Base-by-base conservation (phyloP, 257 asterid genomes). In the Solanum commersonii region DNA sequence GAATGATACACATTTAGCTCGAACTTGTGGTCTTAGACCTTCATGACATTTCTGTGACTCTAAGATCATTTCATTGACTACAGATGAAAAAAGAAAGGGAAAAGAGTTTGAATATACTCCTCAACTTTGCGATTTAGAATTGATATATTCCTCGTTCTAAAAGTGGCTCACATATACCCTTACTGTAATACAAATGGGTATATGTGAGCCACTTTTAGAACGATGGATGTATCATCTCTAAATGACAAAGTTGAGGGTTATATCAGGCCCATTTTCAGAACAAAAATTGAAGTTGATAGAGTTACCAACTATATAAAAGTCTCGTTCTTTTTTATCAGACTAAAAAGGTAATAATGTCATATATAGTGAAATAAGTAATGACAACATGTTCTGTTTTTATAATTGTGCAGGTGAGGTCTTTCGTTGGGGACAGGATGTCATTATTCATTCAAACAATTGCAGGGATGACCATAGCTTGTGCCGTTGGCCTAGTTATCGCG, bases 391-490 rank as follows among this genome's bases (percentile, higher is more conserved):
- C 12, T 59, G 70, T 23, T 15, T 11, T 42, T 78, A 1, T 42
- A 42, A 38, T 11, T 59, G 16, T 60, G 44, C 92, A 95, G 98
- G 97, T 97, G 85, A 94, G 98, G 84, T 94, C 98, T 67, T 90
- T 96, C 11, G 98, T 97, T 5, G 99, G 99, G 3, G 99, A 97
- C 76, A 89, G 98, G 49, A 92, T 96, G 93, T 93, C 98, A 0
- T 89, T 97, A 10, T 86, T 95, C 9, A 89, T 97, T 81, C 99
- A 97, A 81, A 92, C 96, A 1, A 72, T 92, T 88, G 93, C 98
- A 0, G 96, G 98, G 1, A 96, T 96, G 18, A 89, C 67, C 27
- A 92, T 94, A 6, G 98, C 98, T 6, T 94, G 94, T 91, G 92
- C 98, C 0, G 92, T 95, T 95, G 96, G 98, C 70, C 70, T 60